phyloP scores from a whole-genome alignment of 805 yeast species.

The Ogataea kodamae region DNA sequence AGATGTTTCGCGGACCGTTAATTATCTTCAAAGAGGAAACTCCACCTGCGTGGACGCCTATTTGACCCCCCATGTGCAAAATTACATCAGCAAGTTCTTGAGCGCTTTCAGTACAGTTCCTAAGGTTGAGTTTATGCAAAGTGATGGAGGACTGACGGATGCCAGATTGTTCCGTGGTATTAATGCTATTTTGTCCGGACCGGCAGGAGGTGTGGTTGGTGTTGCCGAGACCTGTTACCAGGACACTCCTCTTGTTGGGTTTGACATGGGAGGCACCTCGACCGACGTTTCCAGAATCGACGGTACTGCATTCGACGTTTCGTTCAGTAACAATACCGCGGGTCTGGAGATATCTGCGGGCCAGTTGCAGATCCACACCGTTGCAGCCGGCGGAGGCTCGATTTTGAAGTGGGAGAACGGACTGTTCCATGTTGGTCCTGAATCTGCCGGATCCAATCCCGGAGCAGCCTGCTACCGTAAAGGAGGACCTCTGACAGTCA shows the following conservation, averaged over 20 bases:
- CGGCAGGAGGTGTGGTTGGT: slow-evolving; percentile 61
- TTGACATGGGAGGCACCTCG: slow-evolving; percentile 45
- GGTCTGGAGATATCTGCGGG: slow-evolving; percentile 39
- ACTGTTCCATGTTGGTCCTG: slow-evolving; percentile 46
- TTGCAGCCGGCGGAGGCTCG: slow-evolving; percentile 56
- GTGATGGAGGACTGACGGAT: slow-evolving; percentile 53
- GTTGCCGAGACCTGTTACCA: slow-evolving; percentile 44
- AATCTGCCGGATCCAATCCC: slow-evolving; percentile 45
- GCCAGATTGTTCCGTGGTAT: slow-evolving; percentile 50
- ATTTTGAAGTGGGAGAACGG: slow-evolving; percentile 35
- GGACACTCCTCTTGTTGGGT: slow-evolving; percentile 36
- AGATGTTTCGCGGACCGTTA: slow-evolving; percentile 36
- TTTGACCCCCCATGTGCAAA: slow-evolving; percentile 39
- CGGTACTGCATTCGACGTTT: slow-evolving; percentile 43
- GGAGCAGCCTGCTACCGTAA: slow-evolving; percentile 50
- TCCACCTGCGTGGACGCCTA: slow-evolving; percentile 42
- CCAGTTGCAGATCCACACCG: slow-evolving; percentile 37
- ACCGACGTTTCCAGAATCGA: slow-evolving; percentile 76
- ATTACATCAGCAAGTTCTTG: slow-evolving; percentile 37
- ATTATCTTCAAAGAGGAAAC: slow-evolving; percentile 37
- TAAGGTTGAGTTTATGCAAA: slow-evolving; percentile 51
- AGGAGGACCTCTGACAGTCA: slow-evolving; percentile 46
- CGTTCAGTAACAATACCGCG: slow-evolving; percentile 58
- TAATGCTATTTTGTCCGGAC: slow-evolving; percentile 52
- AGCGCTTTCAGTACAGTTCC: slow-evolving; percentile 32